Base-by-base conservation (phyloP, 2,329 filamentous ascomycete species). In the Cytospora piceicola region DNA sequence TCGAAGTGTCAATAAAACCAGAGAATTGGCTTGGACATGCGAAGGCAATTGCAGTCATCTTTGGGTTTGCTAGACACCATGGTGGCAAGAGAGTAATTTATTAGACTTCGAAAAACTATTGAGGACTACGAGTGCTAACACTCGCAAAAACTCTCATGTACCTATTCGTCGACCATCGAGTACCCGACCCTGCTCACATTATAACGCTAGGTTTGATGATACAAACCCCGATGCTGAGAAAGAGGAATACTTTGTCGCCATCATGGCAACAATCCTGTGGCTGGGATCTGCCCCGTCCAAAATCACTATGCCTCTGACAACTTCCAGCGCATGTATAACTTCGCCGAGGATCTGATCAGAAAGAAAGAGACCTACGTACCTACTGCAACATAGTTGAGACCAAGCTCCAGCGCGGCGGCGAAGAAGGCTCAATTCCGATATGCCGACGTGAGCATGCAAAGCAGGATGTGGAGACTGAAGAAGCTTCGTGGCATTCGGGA, bases 31-130 rank as follows among this genome's bases (percentile, higher is more conserved):
- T 97, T 71, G 94, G 94, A 24, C 94, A 97, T 75, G 91, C 90
- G 69, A 98, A 98, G 80, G 94, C 94, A 29, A 97, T 98, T 76
- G 90, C 93, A 0, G 88, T 98, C 77, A 97, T 97, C 79, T 98
- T 98, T 78, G 94, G 94, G 7, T 97, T 97, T 76, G 94, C 94
- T 17, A 88, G 86, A 73, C 88, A 89, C 74, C 91, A 96, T 75
- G 90, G 90, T 36, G 94, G 94, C 65, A 82, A 88, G 68, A 77
- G 74, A 56, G 73, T 75, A 68, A 74, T 72, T 70, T 22, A 67
- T 70, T 22, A 67, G 59, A 27, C 32, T 66, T 12, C 63, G 64
- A 60, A 67, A 24, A 20, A 17, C 9, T 20, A 14, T 22, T 32
- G 27, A 17, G 22, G 24, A 14, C 42, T 20, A 20, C 36, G 46